Conservation (phyloP, 139 green algal genomes). For the Mesostigma viride region DNA sequence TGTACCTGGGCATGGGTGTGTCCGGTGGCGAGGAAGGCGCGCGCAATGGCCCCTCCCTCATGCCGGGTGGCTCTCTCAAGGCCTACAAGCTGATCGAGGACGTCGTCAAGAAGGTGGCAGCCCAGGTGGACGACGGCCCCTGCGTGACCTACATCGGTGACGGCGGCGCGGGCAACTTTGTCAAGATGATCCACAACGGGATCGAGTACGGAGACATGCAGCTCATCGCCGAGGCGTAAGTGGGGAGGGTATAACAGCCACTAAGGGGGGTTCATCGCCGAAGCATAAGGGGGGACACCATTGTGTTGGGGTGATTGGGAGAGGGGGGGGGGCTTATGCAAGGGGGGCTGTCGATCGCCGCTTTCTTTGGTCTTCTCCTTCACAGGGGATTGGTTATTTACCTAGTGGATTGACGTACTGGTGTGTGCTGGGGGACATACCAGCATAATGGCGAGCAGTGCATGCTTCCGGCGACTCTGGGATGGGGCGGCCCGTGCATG, state of each 20-base stretch:
- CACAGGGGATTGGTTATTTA: no score
- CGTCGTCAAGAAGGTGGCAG: constrained; percentile 85
- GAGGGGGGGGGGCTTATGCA: no score
- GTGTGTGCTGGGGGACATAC: no score
- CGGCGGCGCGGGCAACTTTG: constrained; percentile 88
- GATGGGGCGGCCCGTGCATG: no score
- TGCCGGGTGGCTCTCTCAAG: constrained; percentile 85
- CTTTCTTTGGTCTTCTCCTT: no score
- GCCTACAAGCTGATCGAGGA: constrained; percentile 72
- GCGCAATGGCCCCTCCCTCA: constrained; percentile 78
- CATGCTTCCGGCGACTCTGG: no score
- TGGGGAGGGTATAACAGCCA: neutral
- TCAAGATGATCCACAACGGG: constrained; percentile 99
- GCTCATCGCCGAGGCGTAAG: constrained; percentile 76
- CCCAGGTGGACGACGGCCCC: constrained; percentile 87
- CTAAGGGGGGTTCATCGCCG: no score
- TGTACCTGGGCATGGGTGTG: constrained; percentile 97
- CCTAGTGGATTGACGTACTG: no score
- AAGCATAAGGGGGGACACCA: no score
- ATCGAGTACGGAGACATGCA: constrained; percentile 99
- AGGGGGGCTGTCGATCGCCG: no score
- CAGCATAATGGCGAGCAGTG: no score
- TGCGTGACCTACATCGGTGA: constrained; percentile 88
- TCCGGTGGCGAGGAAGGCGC: constrained; percentile 94
- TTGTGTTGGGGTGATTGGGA: no score